Percentiles rank a stretch among this genome's conserved stretches.
Evolutionary conservation across 345 rosid genomes (phyloP).

Genomic region (Populus ilicifolia): DNA sequence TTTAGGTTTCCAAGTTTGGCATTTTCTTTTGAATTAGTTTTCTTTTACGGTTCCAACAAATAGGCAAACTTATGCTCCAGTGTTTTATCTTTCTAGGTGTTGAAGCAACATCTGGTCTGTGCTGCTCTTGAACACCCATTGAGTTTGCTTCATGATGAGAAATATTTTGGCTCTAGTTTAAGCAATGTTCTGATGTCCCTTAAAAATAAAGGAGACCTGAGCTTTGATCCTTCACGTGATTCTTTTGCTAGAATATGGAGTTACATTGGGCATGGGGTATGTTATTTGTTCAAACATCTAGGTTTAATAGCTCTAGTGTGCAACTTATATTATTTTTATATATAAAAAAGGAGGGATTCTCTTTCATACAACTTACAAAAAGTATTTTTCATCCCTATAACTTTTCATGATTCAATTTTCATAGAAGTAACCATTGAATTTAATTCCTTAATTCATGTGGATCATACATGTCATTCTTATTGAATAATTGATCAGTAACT

Average conservation of each 20-base stretch:
- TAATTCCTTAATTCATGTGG: too few species aligned
- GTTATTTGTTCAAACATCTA: constrained; percentile 2
- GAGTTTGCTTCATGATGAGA: constrained; percentile 66
- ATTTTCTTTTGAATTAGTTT: background rate
- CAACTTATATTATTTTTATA: too few species aligned
- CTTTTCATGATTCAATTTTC: too few species aligned
- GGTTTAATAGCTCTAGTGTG: background rate
- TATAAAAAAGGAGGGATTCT: too few species aligned
- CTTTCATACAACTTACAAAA: background rate
- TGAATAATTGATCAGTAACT: too few species aligned
- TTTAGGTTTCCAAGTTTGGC: constrained; percentile 10
- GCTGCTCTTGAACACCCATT: constrained; percentile 84
- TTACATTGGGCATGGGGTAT: constrained; percentile 86
- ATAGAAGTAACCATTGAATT: too few species aligned
- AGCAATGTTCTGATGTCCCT: constrained; percentile 46
- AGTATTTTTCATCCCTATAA: too few species aligned
- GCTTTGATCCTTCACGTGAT: constrained; percentile 50
- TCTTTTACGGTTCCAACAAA: background rate
- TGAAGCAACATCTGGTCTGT: constrained; percentile 82
- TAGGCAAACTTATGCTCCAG: constrained; percentile 13
- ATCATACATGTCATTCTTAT: too few species aligned
- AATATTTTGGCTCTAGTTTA: constrained; percentile 65
- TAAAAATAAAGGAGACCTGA: constrained; percentile 53
- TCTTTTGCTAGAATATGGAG: constrained; percentile 62
- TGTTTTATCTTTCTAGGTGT: constrained; percentile 52